Evolutionary conservation across 305 asterid species (phyloP).

Genomic region (Solanum chacoense): DNA sequence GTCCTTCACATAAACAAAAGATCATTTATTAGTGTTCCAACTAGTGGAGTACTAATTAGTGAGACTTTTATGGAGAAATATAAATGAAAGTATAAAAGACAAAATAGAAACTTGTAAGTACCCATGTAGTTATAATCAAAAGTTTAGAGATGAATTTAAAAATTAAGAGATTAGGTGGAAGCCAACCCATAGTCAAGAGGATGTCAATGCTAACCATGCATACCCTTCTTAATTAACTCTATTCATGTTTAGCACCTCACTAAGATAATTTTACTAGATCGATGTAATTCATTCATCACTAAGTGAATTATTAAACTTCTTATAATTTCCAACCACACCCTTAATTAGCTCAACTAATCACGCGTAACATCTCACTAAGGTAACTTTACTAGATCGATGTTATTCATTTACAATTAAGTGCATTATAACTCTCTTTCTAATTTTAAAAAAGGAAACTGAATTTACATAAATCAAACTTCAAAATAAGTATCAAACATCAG

Average conservation of each 20-base stretch:
- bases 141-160: not conserved
- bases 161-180: not conserved
- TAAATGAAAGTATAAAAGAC: not conserved
- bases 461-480: not conserved
- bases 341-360: not conserved
- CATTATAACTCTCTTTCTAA: not conserved
- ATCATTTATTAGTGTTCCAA: not conserved
- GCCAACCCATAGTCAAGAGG: not conserved
- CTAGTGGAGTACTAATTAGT: not conserved
- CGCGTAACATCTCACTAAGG: not conserved
- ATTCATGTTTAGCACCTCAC: not conserved
- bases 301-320: not conserved
- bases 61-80: not conserved
- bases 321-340: not conserved
- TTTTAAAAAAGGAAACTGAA: no score
- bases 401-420: not conserved
- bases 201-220: not conserved
- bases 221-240: not conserved
- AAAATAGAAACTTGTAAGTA: not conserved
- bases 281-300: not conserved
- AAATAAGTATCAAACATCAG: not conserved
- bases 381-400: not conserved
- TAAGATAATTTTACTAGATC: no score
- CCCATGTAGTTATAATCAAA: accelerated
- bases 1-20: not conserved